Percentiles rank a stretch among this genome's conserved stretches.
Conservation (phyloP, 805 yeast genomes). For the Zygotorulaspora florentina region DNA sequence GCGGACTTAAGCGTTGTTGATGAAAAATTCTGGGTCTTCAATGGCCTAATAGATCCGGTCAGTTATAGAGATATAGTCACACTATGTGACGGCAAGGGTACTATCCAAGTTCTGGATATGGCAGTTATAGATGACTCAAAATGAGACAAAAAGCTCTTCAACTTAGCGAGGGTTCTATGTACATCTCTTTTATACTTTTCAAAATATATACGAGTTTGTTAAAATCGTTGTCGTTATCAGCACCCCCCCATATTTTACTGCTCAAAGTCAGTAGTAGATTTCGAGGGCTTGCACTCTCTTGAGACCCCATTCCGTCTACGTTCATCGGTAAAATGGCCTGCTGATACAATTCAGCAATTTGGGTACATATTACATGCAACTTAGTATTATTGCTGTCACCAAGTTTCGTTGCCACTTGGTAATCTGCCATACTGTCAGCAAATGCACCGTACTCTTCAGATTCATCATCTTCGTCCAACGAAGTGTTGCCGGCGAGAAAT, state of each 20-base stretch:
- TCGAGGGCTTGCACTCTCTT: slow-evolving; percentile 8
- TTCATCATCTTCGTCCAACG: slow-evolving; percentile 14
- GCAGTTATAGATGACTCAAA: slow-evolving; percentile 67
- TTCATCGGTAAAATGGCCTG: slow-evolving; percentile 23
- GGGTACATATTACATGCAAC: slow-evolving; percentile 46
- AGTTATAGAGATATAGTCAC: slow-evolving; percentile 68
- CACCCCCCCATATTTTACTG: slow-evolving; percentile 40
- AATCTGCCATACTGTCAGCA: slow-evolving; percentile 34
- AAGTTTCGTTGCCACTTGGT: slow-evolving; percentile 44
- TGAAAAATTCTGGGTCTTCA: slow-evolving; percentile 48
- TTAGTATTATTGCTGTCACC: slow-evolving; percentile 48
- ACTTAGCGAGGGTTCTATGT: slow-evolving; percentile 5
- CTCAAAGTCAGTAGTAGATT: slow-evolving; percentile 43
- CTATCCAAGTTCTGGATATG: slow-evolving; percentile 76
- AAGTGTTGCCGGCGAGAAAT: slow-evolving; percentile 19
- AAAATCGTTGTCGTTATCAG: slow-evolving; percentile 38
- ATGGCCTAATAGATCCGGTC: slow-evolving; percentile 81
- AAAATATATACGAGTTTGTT: slow-evolving; percentile 44
- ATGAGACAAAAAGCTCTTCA: background rate
- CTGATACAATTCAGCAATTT: slow-evolving; percentile 36
- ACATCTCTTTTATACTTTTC: slow-evolving; percentile 32
- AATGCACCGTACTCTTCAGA: slow-evolving; percentile 20
- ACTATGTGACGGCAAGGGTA: slow-evolving; percentile 53
- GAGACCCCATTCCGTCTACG: slow-evolving; percentile 10
- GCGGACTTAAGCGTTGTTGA: slow-evolving; percentile 43